A percentile compares a stretch with the other conserved stretches of the same genome.
Conservation (phyloP, 2,329 filamentous ascomycete genomes). For the Pseudocercospora cruenta region DNA sequence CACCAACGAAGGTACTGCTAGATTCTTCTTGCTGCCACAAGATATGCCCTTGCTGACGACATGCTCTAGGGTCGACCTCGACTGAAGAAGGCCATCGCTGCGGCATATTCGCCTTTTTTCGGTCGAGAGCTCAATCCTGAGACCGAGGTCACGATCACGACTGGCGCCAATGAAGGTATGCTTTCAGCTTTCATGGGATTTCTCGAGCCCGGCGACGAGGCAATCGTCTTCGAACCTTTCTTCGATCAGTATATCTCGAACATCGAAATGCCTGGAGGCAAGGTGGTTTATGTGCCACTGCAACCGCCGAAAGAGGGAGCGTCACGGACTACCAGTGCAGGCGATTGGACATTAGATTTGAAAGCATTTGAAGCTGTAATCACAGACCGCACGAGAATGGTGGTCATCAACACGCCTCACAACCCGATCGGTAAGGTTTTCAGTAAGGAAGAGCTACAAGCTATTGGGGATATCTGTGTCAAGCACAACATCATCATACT, state of each 20-base stretch:
- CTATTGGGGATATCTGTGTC: constrained; percentile 85
- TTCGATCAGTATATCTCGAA: constrained; percentile 99
- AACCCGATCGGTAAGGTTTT: constrained; percentile 98
- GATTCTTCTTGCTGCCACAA: background rate
- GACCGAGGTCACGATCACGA: constrained; percentile 93
- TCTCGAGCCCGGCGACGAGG: constrained; percentile 90
- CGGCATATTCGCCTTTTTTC: constrained; percentile 90
- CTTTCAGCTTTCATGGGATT: constrained; percentile 98
- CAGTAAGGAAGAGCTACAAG: constrained; percentile 77
- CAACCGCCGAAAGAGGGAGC: constrained; percentile 83
- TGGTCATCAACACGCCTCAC: constrained; percentile 86
- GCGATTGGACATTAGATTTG: constrained; percentile 87
- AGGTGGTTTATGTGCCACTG: constrained; percentile 92
- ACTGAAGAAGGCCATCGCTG: constrained; percentile 87
- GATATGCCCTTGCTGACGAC: constrained; percentile 21
- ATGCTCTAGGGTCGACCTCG: constrained; percentile 71
- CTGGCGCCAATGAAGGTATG: constrained; percentile 90
- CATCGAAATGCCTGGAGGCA: constrained; percentile 97
- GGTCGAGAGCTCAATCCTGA: constrained; percentile 81
- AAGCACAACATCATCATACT: constrained; percentile 88
- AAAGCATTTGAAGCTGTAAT: constrained; percentile 79
- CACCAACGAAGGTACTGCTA: constrained; percentile 74
- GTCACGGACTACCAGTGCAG: constrained; percentile 77
- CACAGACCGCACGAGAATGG: constrained; percentile 89
- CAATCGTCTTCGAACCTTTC: constrained; percentile 97